Percentiles rank a stretch among this genome's conserved stretches.
These are phyloP conservation scores for Colletotrichum sp. DNA, from an alignment of 2,329 filamentous ascomycete species.

Conservation along the genomic window DNA sequence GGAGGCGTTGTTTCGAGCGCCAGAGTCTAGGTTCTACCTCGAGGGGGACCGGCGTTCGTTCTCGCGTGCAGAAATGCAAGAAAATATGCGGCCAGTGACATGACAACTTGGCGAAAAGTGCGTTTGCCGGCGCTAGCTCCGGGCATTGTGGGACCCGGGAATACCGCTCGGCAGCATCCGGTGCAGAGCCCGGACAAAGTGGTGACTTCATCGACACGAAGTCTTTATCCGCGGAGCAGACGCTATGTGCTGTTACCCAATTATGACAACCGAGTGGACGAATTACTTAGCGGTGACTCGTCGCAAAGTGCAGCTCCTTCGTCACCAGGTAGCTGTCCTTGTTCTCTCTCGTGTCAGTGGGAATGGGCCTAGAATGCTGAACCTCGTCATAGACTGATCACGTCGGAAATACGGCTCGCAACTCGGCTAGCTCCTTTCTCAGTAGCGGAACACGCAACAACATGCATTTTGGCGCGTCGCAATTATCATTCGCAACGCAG, in stretches of 20 bases:
- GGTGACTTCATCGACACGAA: conserved; percentile 21
- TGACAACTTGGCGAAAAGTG: background rate
- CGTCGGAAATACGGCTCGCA: background rate
- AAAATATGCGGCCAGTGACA: background rate
- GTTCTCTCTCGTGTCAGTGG: background rate
- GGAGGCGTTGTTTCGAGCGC: background rate
- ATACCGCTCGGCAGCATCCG: conserved; percentile 2
- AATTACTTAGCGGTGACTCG: background rate
- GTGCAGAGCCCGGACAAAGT: background rate
- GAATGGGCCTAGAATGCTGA: background rate
- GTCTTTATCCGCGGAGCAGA: background rate
- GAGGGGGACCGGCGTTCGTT: background rate
- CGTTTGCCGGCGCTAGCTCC: conserved; percentile 15
- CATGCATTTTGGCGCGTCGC: background rate
- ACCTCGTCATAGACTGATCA: conserved; percentile 2
- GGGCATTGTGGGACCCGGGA: conserved; percentile 10
- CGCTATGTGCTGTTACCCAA: background rate
- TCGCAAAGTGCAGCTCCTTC: background rate
- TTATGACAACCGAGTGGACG: background rate
- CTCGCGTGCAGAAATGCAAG: background rate
- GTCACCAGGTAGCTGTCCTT: background rate
- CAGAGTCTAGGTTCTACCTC: background rate
- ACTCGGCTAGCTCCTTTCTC: background rate
- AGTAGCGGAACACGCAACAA: background rate
- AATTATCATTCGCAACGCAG: background rate